These are phyloP conservation scores for Yarrowia keelungensis DNA, from an alignment of 805 yeast genomes.

Conservation along the genomic window DNA sequence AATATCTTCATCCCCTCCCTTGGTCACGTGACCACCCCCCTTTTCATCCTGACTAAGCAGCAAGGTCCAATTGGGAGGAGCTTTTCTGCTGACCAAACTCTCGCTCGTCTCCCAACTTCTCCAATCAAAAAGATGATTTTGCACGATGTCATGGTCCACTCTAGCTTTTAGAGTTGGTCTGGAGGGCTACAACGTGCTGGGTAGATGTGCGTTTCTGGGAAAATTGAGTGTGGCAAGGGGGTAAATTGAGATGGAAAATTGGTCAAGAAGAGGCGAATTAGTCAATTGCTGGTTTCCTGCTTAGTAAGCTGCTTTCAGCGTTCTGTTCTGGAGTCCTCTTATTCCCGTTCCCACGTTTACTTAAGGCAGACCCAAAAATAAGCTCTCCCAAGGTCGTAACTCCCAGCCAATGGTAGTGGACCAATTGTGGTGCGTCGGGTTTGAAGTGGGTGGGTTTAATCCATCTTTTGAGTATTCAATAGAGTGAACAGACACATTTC, in stretches of 20 bases:
- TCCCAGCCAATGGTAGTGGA: slow-evolving; percentile 34
- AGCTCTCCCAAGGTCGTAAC: slow-evolving; percentile 29
- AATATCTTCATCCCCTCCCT: too few relatives aligned
- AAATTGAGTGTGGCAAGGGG: not conserved
- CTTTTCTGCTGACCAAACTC: slow-evolving; percentile 3
- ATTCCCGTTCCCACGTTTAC: slow-evolving; percentile 6
- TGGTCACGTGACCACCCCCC: too few relatives aligned
- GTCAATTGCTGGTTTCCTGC: not conserved
- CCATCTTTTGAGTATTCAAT: slow-evolving; percentile 32
- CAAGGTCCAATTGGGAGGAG: not conserved
- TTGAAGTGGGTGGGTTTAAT: slow-evolving; percentile 6
- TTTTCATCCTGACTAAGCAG: slow-evolving; percentile 10
- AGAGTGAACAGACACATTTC: slow-evolving; percentile 36
- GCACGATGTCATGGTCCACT: slow-evolving; percentile 9
- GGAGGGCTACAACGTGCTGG: not conserved
- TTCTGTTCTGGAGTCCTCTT: too few relatives aligned
- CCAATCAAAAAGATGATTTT: slow-evolving; percentile 32
- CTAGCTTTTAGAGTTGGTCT: slow-evolving; percentile 7
- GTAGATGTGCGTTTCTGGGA: not conserved
- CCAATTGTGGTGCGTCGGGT: slow-evolving; percentile 30
- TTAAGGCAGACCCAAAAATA: not conserved
- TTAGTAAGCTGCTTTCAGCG: too few relatives aligned
- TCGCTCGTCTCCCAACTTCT: slow-evolving; percentile 10
- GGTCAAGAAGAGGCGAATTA: too few relatives aligned
- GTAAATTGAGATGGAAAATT: too few relatives aligned